These are phyloP conservation scores for Erythrophleum ivorense DNA, from an alignment of 331 rosid genomes.

Conservation along the genomic window DNA sequence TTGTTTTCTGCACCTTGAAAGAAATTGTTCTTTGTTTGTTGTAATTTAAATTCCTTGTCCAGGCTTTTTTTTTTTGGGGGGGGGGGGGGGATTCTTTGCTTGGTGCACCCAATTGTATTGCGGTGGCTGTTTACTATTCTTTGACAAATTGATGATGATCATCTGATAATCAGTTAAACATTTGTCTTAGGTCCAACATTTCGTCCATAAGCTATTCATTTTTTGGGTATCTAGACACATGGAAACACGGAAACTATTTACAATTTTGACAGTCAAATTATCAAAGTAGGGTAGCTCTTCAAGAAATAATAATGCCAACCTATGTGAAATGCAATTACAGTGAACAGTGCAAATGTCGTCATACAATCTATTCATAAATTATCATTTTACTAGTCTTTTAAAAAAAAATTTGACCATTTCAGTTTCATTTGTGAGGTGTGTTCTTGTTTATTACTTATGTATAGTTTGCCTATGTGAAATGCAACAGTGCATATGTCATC, in stretches of 20 bases:
- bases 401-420: not conserved
- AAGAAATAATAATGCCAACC: not conserved
- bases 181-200: not conserved
- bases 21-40: not conserved
- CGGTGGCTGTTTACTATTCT: not conserved
- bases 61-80: too few species aligned
- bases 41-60: not conserved
- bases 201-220: not conserved
- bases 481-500: not conserved
- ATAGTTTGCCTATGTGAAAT: not conserved
- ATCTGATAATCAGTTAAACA: too few species aligned
- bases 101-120: not conserved
- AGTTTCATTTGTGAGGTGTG: not conserved
- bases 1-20: not conserved
- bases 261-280: too few species aligned
- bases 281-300: not conserved
- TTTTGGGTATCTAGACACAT: not conserved
- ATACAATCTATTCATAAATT: not conserved
- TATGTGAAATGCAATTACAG: not conserved
- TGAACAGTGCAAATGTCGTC: not conserved
- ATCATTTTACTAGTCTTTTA: not conserved
- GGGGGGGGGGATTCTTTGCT: too few species aligned
- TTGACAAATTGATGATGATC: not conserved
- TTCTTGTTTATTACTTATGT: too few species aligned
- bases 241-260: conserved; percentile 5